A percentile compares a stretch with the other conserved stretches of the same genome.
Conservation (phyloP, 805 yeast species). For the Wickerhamomyces pijperi region DNA sequence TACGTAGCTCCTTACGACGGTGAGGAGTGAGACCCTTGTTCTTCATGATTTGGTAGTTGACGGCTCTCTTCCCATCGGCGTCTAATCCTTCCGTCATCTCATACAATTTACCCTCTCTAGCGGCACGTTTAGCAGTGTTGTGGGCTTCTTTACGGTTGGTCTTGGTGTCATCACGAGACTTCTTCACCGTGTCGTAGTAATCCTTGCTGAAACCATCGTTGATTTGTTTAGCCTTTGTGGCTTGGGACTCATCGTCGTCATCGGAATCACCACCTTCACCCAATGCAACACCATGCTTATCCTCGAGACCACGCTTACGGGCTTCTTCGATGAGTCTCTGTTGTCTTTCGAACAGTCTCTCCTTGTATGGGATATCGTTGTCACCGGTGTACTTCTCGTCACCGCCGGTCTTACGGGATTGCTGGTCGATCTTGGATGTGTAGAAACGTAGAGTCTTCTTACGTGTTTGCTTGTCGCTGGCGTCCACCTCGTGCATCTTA, state of each 20-base stretch:
- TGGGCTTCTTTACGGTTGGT: slow-evolving; percentile 53
- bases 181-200: slow-evolving; percentile 47
- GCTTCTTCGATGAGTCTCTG: slow-evolving; percentile 84
- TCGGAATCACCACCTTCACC: slow-evolving; percentile 33
- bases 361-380: slow-evolving; percentile 82
- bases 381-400: slow-evolving; percentile 65
- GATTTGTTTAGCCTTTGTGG: slow-evolving; percentile 26
- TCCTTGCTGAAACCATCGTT: slow-evolving; percentile 39
- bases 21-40: slow-evolving; percentile 93
- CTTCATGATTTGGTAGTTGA: slow-evolving; percentile 88
- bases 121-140: slow-evolving; percentile 60
- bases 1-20: slow-evolving; percentile 87
- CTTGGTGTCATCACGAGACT: slow-evolving; percentile 35
- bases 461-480: slow-evolving; percentile 73
- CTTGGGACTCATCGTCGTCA: slow-evolving; percentile 30
- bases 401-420: slow-evolving; percentile 38
- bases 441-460: slow-evolving; percentile 84
- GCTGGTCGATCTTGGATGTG: slow-evolving; percentile 92
- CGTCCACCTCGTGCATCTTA: slow-evolving; percentile 69
- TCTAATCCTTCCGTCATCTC: slow-evolving; percentile 57
- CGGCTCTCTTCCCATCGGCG: slow-evolving; percentile 84
- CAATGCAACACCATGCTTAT: slow-evolving; percentile 42
- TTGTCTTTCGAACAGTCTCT: slow-evolving; percentile 82
- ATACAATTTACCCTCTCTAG: slow-evolving; percentile 72
- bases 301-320: slow-evolving; percentile 63